These are phyloP conservation scores for Pseudonectria foliicola DNA, from an alignment of 2,329 filamentous ascomycete species.

Conservation along the genomic window DNA sequence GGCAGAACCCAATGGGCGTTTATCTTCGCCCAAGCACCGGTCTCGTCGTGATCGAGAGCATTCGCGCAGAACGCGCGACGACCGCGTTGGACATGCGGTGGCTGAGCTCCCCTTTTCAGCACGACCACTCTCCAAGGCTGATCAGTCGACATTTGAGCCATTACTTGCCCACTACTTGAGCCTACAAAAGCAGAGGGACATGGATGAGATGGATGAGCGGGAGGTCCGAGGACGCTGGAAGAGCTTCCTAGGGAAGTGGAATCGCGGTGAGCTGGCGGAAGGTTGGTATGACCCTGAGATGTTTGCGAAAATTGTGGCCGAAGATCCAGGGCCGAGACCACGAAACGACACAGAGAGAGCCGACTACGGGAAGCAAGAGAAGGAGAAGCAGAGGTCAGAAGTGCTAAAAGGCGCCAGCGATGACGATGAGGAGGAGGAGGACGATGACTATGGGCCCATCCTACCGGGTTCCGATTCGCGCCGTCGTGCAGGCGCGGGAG, in stretches of 20 bases:
- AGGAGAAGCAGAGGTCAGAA: slow-evolving; percentile 3
- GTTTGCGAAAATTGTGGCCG: slow-evolving; percentile 37
- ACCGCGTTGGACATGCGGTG: not conserved
- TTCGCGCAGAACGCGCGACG: slow-evolving; percentile 7
- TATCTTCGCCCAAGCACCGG: slow-evolving; percentile 16
- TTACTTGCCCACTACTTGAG: slow-evolving; percentile 81
- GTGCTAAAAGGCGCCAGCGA: slow-evolving; percentile 2
- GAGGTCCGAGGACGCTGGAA: slow-evolving; percentile 85
- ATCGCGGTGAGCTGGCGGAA: slow-evolving; percentile 75
- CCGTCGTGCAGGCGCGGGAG: slow-evolving; percentile 44
- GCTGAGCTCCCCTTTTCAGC: slow-evolving; percentile 57
- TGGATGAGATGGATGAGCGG: slow-evolving; percentile 63
- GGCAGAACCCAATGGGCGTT: slow-evolving; percentile 10
- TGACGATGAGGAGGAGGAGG: slow-evolving; percentile 27
- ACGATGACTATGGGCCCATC: slow-evolving; percentile 50
- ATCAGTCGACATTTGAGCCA: slow-evolving; percentile 58
- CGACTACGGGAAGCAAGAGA: slow-evolving; percentile 8
- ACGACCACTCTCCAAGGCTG: slow-evolving; percentile 58
- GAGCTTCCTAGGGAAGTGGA: slow-evolving; percentile 89
- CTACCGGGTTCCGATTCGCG: slow-evolving; percentile 18
- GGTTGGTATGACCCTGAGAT: slow-evolving; percentile 88
- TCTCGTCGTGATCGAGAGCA: slow-evolving; percentile 18
- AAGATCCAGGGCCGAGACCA: slow-evolving; percentile 8
- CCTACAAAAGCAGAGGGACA: slow-evolving; percentile 70
- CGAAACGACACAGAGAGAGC: slow-evolving; percentile 4